phyloP scores from a whole-genome alignment of 2,329 filamentous ascomycete genomes.

The Fusarium virguliforme region DNA sequence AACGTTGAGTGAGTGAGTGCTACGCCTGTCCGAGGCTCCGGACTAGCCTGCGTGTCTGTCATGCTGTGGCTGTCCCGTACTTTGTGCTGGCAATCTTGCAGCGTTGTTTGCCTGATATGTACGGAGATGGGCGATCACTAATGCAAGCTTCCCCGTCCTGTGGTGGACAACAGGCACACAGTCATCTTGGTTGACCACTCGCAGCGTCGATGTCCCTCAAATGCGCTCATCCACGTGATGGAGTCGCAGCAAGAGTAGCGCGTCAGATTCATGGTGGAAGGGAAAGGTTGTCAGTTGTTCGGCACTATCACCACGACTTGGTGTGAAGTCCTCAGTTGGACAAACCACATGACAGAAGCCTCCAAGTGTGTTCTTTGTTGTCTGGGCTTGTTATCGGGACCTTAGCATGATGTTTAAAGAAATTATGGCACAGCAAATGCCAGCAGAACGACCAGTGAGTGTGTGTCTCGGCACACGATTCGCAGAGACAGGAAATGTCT shows the following conservation, averaged over 20 bases:
- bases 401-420: slow-evolving; percentile 5
- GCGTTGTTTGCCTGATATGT: slow-evolving; percentile 12
- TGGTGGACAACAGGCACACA: slow-evolving; percentile 13
- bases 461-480: slow-evolving; percentile 14
- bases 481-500: slow-evolving; percentile 28
- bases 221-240: slow-evolving; percentile 18
- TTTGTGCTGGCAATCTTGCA: slow-evolving; percentile 11
- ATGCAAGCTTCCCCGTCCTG: neutral
- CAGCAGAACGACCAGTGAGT: neutral
- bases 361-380: neutral
- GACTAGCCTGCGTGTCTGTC: neutral
- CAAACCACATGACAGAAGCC: neutral
- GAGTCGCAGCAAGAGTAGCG: slow-evolving; percentile 18
- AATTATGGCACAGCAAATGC: neutral
- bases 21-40: neutral
- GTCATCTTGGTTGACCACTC: slow-evolving; percentile 20
- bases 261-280: neutral
- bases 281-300: neutral
- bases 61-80: neutral
- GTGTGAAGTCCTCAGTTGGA: neutral
- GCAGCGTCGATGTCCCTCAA: slow-evolving; percentile 16
- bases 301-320: neutral
- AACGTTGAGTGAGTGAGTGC: neutral
- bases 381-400: slow-evolving; percentile 1
- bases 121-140: slow-evolving; percentile 9